These are phyloP conservation scores for Zygosaccharomyces pseudorouxii DNA, from an alignment of 805 yeast species.

Conservation along the genomic window DNA sequence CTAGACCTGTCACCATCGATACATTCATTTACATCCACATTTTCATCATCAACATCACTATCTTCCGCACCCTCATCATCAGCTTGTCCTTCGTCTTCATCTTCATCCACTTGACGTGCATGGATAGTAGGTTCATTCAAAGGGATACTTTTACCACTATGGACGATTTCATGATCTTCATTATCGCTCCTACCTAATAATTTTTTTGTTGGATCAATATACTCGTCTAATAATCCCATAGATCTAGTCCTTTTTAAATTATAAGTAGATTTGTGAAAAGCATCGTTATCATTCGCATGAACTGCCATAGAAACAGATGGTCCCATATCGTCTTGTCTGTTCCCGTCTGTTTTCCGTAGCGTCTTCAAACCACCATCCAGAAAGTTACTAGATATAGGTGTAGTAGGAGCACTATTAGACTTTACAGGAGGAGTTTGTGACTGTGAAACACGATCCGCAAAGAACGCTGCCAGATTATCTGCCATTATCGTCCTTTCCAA, in stretches of 20 bases:
- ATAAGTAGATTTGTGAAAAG: conserved; percentile 66
- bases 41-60: conserved; percentile 5
- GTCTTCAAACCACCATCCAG: conserved; percentile 4
- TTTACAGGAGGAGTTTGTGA: conserved; percentile 6
- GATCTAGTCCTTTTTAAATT: conserved; percentile 77
- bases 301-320: conserved; percentile 48
- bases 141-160: conserved; percentile 12
- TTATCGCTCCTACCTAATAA: conserved; percentile 26
- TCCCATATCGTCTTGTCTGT: conserved; percentile 34
- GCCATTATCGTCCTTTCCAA: conserved; percentile 18
- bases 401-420: conserved; percentile 5
- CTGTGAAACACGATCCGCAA: conserved; percentile 15
- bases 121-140: conserved; percentile 12
- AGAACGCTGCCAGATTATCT: conserved; percentile 29
- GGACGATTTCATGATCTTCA: conserved; percentile 24
- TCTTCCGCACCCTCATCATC: conserved; percentile 9
- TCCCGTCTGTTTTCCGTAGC: neutral
- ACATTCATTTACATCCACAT: conserved; percentile 1
- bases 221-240: conserved; percentile 73
- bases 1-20: conserved; percentile 9
- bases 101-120: conserved; percentile 14
- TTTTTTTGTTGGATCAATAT: conserved; percentile 46
- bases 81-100: conserved; percentile 17
- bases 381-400: conserved; percentile 3
- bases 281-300: conserved; percentile 65